Percentiles rank a stretch among this genome's conserved stretches.
Conservation (phyloP, 345 rosid genomes). For the Citrus maxima region DNA sequence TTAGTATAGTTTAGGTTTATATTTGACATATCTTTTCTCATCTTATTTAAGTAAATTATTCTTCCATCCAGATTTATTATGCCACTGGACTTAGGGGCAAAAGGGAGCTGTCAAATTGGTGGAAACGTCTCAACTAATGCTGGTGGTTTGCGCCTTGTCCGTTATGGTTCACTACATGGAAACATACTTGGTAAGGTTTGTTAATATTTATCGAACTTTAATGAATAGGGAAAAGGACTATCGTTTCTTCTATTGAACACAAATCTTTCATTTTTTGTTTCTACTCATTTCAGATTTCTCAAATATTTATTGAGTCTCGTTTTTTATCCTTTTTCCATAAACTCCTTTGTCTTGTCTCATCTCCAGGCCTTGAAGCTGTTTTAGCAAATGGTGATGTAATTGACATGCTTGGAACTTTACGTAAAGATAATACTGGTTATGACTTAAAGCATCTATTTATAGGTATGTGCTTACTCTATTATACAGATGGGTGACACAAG, state of each 20-base stretch:
- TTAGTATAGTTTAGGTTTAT: not conserved
- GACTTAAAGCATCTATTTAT: conserved; percentile 94
- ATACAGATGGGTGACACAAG: conserved; percentile 5
- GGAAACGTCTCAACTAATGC: conserved; percentile 99
- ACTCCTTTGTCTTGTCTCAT: conserved; percentile 6
- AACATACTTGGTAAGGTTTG: conserved; percentile 67
- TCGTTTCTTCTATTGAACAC: conserved; percentile 1
- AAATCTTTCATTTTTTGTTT: not conserved
- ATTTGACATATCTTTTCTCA: conserved; percentile 13
- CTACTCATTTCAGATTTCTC: not conserved
- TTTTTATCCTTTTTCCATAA: not conserved
- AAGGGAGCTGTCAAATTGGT: conserved; percentile 99
- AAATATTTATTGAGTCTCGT: not conserved
- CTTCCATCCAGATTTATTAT: conserved; percentile 86
- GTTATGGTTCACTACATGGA: conserved; percentile 96
- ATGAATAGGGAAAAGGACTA: not conserved
- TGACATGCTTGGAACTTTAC: conserved; percentile 90
- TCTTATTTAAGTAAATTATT: conserved; percentile 32
- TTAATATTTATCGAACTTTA: conserved; percentile 10
- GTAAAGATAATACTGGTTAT: conserved; percentile 96
- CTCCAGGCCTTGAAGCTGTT: conserved; percentile 86
- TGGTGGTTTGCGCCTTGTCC: conserved; percentile 95
- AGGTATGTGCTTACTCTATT: conserved; percentile 38
- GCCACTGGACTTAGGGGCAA: conserved; percentile 99
- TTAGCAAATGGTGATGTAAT: conserved; percentile 85